These are phyloP conservation scores for Hymenoscyphus fructigenus DNA, from an alignment of 2,329 filamentous ascomycete species.

Conservation along the genomic window DNA sequence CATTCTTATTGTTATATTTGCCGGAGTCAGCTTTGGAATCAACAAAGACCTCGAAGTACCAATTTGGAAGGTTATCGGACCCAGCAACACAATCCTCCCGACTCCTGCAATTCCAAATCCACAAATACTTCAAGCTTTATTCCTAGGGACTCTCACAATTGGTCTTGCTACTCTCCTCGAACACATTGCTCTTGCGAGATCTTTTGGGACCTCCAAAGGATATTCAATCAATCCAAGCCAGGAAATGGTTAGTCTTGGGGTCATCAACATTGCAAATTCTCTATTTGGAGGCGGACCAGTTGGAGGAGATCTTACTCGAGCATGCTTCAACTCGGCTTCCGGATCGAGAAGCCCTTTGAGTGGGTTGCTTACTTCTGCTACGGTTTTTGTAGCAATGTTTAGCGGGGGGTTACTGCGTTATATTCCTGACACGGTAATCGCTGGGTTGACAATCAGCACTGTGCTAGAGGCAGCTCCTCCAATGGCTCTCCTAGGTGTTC, in stretches of 20 bases:
- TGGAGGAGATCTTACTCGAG: constrained; percentile 62
- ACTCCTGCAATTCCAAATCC: constrained; percentile 48
- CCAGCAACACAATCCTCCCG: constrained; percentile 54
- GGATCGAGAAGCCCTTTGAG: constrained; percentile 60
- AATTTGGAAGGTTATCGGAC: constrained; percentile 48
- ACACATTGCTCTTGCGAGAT: constrained; percentile 62
- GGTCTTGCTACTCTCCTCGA: constrained; percentile 52
- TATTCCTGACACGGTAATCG: constrained; percentile 63
- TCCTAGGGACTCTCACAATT: constrained; percentile 54
- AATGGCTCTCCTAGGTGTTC: constrained; percentile 46
- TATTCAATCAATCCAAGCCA: constrained; percentile 64
- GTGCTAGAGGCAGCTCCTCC: constrained; percentile 22
- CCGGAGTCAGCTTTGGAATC: constrained; percentile 74
- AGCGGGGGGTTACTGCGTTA: constrained; percentile 62
- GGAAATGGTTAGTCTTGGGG: constrained; percentile 62
- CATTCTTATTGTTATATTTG: constrained; percentile 89
- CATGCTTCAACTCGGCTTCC: constrained; percentile 64
- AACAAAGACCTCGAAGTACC: constrained; percentile 51
- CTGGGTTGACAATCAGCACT: constrained; percentile 53
- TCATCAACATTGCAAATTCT: constrained; percentile 61
- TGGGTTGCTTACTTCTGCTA: constrained; percentile 57
- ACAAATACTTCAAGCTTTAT: constrained; percentile 51
- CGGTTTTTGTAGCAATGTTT: constrained; percentile 61
- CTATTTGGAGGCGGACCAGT: constrained; percentile 64
- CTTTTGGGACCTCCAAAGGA: constrained; percentile 59